Conservation (phyloP, 2,329 filamentous ascomycete species). For the Xylaria sp. region DNA sequence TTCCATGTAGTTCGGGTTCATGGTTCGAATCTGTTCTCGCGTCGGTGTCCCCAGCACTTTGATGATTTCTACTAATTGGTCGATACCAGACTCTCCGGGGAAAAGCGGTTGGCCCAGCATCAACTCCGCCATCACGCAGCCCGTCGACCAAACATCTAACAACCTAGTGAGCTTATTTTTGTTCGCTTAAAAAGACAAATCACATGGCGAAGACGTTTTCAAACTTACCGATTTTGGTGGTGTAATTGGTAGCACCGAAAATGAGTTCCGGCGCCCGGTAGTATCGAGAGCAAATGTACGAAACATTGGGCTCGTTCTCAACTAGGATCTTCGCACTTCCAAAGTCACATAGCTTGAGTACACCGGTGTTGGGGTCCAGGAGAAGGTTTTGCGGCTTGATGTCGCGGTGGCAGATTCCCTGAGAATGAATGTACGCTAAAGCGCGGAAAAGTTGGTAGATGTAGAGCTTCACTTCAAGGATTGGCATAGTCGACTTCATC, state of each 20-base stretch:
- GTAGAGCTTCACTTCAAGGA: conserved; percentile 98
- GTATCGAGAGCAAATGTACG: conserved; percentile 99
- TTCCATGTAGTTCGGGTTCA: conserved; percentile 99
- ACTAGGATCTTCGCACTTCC: conserved; percentile 98
- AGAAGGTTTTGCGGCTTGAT: conserved; percentile 99
- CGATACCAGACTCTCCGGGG: conserved; percentile 96
- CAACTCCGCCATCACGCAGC: conserved; percentile 98
- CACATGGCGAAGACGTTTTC: conserved; percentile 20
- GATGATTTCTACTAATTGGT: conserved; percentile 98
- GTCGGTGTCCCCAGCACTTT: conserved; percentile 97
- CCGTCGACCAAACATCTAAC: conserved; percentile 97
- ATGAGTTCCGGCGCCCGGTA: conserved; percentile 98
- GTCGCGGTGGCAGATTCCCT: conserved; percentile 97
- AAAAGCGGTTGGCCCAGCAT: conserved; percentile 99
- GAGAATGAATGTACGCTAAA: conserved; percentile 97
- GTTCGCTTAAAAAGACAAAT: background rate
- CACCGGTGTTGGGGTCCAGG: conserved; percentile 85
- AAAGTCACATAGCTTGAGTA: conserved; percentile 98
- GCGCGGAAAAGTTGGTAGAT: conserved; percentile 99
- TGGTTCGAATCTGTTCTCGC: conserved; percentile 96
- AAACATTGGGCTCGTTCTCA: conserved; percentile 98
- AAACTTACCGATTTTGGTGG: conserved; percentile 95
- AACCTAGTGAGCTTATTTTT: conserved; percentile 6
- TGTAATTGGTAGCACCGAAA: conserved; percentile 98
- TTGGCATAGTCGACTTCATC: conserved; percentile 99